phyloP scores from a whole-genome alignment of 1,284 basidiomycete genomes.

The Ganoderma lingzhi region DNA sequence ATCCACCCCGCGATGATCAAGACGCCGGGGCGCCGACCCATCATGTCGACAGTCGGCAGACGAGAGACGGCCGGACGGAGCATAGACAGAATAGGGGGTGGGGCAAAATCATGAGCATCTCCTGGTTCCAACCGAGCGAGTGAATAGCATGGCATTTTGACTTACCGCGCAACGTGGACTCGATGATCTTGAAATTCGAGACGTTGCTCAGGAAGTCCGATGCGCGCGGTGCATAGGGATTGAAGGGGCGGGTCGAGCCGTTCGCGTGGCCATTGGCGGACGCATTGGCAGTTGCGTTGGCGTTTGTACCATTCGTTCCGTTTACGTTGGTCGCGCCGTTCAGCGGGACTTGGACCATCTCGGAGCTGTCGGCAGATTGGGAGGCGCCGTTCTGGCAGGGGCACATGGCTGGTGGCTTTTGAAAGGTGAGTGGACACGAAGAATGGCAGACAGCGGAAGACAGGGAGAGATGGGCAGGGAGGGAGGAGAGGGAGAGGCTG shows the following conservation, averaged over 20 bases:
- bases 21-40: slow-evolving; percentile 4
- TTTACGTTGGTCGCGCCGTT: slow-evolving; percentile 48
- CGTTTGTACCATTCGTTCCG: slow-evolving; percentile 18
- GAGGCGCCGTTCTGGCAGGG: slow-evolving; percentile 65
- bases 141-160: slow-evolving; percentile 34
- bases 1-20: slow-evolving; percentile 1
- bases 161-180: slow-evolving; percentile 92
- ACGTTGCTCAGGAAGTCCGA: slow-evolving; percentile 93
- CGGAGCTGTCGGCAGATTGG: slow-evolving; percentile 52
- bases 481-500: slow-evolving; percentile 18
- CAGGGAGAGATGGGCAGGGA: slow-evolving; percentile 4
- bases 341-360: slow-evolving; percentile 69
- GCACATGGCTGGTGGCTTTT: slow-evolving; percentile 61
- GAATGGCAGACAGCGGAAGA: slow-evolving; percentile 6
- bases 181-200: slow-evolving; percentile 96
- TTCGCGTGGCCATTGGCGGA: slow-evolving; percentile 44
- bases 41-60: slow-evolving; percentile 16
- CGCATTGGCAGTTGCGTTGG: slow-evolving; percentile 39
- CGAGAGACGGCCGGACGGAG: not conserved
- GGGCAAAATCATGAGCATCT: slow-evolving; percentile 6
- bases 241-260: slow-evolving; percentile 56
- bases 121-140: not conserved
- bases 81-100: not conserved
- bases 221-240: slow-evolving; percentile 89
- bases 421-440: not conserved